Conservation (phyloP, 2,329 filamentous ascomycete species). For the Penicillium sp. region DNA sequence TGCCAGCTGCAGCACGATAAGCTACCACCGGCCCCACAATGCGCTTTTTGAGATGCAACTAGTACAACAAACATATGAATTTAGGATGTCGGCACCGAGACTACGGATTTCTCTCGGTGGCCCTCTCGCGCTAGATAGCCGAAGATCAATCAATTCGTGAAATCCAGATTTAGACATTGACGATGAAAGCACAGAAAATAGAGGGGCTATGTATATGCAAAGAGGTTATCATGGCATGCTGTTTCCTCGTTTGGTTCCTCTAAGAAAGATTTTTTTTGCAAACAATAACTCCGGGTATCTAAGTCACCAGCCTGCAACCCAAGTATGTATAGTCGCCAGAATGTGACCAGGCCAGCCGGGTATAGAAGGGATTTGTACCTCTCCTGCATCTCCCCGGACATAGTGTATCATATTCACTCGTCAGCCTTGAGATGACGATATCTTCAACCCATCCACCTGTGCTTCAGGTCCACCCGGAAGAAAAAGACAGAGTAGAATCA, state of each 20-base stretch:
- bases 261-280: neutral
- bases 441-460: neutral
- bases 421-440: neutral
- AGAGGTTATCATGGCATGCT: neutral
- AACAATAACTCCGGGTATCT: conserved; percentile 22
- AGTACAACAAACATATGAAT: neutral
- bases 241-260: neutral
- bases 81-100: neutral
- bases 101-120: neutral
- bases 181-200: neutral
- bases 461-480: neutral
- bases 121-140: neutral
- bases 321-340: conserved; percentile 6
- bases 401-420: neutral
- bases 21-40: neutral
- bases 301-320: conserved; percentile 8
- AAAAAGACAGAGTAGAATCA: neutral
- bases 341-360: conserved; percentile 3
- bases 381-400: neutral
- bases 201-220: neutral
- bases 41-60: neutral
- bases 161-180: neutral
- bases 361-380: neutral
- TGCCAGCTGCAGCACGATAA: neutral
- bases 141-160: neutral